phyloP scores from a whole-genome alignment of 2,329 filamentous ascomycete species.

The Xylariaceae sp. region DNA sequence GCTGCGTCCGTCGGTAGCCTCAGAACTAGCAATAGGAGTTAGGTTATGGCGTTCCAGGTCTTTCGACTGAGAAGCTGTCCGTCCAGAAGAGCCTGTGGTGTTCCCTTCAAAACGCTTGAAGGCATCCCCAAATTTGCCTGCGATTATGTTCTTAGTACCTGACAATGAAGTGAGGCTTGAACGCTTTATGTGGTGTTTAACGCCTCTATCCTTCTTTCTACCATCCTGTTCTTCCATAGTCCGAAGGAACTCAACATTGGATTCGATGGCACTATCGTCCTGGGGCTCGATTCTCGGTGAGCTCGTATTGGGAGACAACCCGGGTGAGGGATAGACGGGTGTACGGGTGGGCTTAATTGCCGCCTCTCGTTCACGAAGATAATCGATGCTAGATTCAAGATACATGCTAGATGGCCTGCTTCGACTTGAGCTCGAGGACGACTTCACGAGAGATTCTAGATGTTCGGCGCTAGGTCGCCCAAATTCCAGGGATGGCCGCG shows the following conservation, averaged over 20 bases:
- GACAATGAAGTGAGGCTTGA: constrained; percentile 68
- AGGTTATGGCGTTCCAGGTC: constrained; percentile 48
- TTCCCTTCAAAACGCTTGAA: constrained; percentile 83
- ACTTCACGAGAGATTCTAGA: constrained; percentile 57
- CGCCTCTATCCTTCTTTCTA: constrained; percentile 50
- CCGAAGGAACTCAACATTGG: constrained; percentile 78
- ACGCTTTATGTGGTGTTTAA: constrained; percentile 61
- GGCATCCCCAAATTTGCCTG: constrained; percentile 85
- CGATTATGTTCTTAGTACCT: constrained; percentile 76
- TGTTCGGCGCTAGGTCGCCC: constrained; percentile 62
- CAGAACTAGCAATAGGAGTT: constrained; percentile 72
- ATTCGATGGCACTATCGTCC: constrained; percentile 65
- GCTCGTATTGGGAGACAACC: constrained; percentile 36
- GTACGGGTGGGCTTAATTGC: constrained; percentile 41
- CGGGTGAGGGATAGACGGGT: constrained; percentile 35
- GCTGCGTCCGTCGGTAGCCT: constrained; percentile 63
- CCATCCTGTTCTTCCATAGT: constrained; percentile 64
- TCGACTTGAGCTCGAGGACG: constrained; percentile 49
- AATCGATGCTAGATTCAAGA: constrained; percentile 77
- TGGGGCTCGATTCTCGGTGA: constrained; percentile 44
- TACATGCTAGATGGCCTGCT: constrained; percentile 77
- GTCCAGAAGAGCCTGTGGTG: constrained; percentile 31
- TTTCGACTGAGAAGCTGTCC: constrained; percentile 49
- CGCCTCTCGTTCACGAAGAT: constrained; percentile 71
- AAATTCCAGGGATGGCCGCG: constrained; percentile 67